Evolutionary conservation across 805 yeast species (phyloP), one percentile per base, ranked within the genome.

Genomic region (Wickerhamiella alocasiicola): DNA sequence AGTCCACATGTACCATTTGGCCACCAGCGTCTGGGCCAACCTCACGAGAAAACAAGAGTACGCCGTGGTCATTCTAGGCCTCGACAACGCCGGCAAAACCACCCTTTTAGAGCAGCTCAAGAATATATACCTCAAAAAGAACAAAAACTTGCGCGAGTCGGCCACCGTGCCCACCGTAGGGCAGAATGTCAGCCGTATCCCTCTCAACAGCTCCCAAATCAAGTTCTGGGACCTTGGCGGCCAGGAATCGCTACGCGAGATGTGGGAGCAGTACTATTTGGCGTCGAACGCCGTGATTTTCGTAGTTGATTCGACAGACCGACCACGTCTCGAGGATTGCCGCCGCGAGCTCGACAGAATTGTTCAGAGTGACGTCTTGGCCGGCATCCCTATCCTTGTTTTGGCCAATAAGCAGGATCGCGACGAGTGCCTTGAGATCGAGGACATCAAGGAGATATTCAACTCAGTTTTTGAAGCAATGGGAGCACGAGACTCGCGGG

Each of bases 141-240:
- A 44, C 13, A 19, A 35, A 6, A 43, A 52, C 40, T 51, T 50
- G 21, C 29, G 45, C 9, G 47, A 44, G 30, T 42, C 48, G 13
- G 65, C 83, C 44, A 84, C 85, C 13, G 66, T 81, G 21, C 96
- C 98, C 1, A 88, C 98, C 0, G 93, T 88, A 34, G 98, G 98
- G 3, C 98, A 91, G 57, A 91, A 91, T 56, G 60, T 66, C 49
- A 61, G 65, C 43, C 54, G 61, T 36, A 50, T 74, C 54, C 43
- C 57, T 46, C 49, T 66, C 45, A 65, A 67, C 43, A 53, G 54
- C 11, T 53, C 54, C 21, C 48, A 52, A 39, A 64, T 91, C 42
- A 87, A 85, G 55, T 74, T 91, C 53, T 88, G 97, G 97, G 98
- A 88, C 58, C 76, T 88, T 30, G 97, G 97, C 9, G 98, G 98